Base-by-base conservation (phyloP, 2,329 filamentous ascomycete genomes). In the Akanthomyces lecanii region DNA sequence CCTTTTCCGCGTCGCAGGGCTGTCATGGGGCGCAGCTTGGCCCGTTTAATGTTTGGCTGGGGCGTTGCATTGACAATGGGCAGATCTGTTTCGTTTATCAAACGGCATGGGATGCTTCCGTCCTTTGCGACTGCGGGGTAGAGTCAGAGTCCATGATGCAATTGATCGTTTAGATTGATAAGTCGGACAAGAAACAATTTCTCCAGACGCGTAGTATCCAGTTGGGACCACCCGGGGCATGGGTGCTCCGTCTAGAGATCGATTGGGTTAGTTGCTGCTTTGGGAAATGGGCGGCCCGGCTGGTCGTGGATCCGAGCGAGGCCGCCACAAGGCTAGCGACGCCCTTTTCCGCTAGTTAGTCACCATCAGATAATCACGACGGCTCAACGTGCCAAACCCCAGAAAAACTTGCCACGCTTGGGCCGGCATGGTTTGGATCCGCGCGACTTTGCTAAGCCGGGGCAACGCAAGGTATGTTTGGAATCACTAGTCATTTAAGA, bases 351-450 rank as follows among this genome's bases (percentile, higher is more conserved):
- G 5, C 30, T 33, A 21, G 16, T 12, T 33, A 21, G 16, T 12
- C 12, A 16, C 36, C 45, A 38, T 51, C 45, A 59, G 45, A 59
- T 33, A 59, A 38, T n/a, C 3, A 30, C 8, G 12, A 59, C 10
- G 12, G 21, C 36, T 16, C 18, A 44, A 23, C 33, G 23, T 55
- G 36, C 47, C 25, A 8, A 36, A 47, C 54, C 42, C 40, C 42
- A 18, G 28, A 47, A n/a, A n/a, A 52, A 25, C 14, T 16, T 38
- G 28, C 7, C 44, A 40, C 30, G 55, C 56, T 60, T 42, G 23
- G 28, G 30, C 28, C 57, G 57, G 57, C 47, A 52, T 44, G 47
- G 1, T 23, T 16, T 44, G 38, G 36, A 60, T 52, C 57, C 57
- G 56, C 25, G 16, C 44, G 12, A 14, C 21, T 23, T 38, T 36